These are phyloP conservation scores for Blastobotrys peoriensis DNA, from an alignment of 805 yeast genomes.

Conservation along the genomic window DNA sequence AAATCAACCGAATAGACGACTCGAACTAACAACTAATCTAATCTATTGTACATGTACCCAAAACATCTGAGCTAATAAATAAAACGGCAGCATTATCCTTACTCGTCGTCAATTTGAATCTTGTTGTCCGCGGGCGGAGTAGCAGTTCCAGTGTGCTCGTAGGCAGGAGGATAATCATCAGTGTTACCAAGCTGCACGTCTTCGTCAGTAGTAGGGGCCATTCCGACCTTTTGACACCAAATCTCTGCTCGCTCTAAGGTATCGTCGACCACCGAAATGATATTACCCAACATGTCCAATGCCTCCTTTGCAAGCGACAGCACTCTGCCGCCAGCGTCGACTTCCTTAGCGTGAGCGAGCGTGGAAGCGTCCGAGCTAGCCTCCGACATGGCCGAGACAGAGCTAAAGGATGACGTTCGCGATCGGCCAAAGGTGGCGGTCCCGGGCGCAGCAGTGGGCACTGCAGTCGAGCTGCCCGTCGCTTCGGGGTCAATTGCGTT, in stretches of 20 bases:
- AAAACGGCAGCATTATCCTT: background rate
- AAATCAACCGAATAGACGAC: background rate
- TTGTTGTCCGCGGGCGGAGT: constrained; percentile 3
- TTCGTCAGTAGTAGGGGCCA: background rate
- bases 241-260: constrained; percentile 78
- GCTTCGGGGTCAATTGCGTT: background rate
- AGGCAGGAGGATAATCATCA: constrained; percentile 2
- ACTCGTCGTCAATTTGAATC: constrained; percentile 4
- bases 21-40: background rate
- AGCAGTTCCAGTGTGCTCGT: background rate
- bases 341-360: constrained; percentile 18
- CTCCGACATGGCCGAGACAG: background rate
- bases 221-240: constrained; percentile 44
- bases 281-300: constrained; percentile 75
- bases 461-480: background rate
- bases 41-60: too few species aligned
- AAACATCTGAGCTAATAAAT: too few species aligned
- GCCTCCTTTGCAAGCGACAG: constrained; percentile 84
- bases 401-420: background rate
- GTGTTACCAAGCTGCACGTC: constrained; percentile 3
- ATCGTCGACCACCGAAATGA: constrained; percentile 78
- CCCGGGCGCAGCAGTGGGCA: background rate
- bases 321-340: constrained; percentile 56
- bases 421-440: background rate
- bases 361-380: background rate